Evolutionary conservation across 495 filamentous ascomycete species (phyloP).

Genomic region (Darksidea phi): DNA sequence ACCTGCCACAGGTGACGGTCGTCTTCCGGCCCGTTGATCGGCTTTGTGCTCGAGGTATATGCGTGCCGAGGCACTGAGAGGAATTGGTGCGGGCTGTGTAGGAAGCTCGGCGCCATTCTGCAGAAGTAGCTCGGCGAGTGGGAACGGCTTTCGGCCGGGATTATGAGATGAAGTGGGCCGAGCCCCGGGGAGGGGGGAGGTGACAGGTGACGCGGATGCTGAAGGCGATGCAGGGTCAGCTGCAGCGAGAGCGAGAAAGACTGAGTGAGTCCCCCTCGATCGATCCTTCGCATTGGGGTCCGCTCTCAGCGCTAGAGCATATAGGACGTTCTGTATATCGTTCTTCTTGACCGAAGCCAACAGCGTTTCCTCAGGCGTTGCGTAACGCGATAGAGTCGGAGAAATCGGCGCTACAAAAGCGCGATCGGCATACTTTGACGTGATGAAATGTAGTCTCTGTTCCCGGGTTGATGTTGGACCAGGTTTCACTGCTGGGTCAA

Average conservation of each 20-base stretch:
- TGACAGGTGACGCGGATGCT: constrained; percentile 45
- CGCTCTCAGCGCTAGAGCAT: constrained; percentile 82
- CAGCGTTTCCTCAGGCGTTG: constrained; percentile 81
- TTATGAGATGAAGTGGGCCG: constrained; percentile 36
- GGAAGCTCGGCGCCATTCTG: constrained; percentile 95
- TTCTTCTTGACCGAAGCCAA: constrained; percentile 93
- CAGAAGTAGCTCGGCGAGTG: constrained; percentile 85
- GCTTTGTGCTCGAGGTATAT: constrained; percentile 83
- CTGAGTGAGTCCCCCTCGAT: constrained; percentile 78
- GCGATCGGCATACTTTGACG: constrained; percentile 85
- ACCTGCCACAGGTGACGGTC: constrained; percentile 6
- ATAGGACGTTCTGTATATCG: constrained; percentile 86
- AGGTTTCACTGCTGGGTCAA: constrained; percentile 71
- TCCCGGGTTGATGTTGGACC: constrained; percentile 75
- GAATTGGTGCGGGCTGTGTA: constrained; percentile 65
- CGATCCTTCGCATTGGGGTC: constrained; percentile 87
- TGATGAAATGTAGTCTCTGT: constrained; percentile 88
- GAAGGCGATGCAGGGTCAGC: constrained; percentile 81
- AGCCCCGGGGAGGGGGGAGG: constrained; percentile 41
- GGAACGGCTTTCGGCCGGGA: constrained; percentile 60
- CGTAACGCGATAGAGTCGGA: constrained; percentile 69
- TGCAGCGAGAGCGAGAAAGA: constrained; percentile 90
- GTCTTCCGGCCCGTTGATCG: constrained; percentile 38
- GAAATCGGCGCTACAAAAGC: constrained; percentile 78
- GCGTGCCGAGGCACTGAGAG: constrained; percentile 71